Evolutionary conservation across 2,329 filamentous ascomycete genomes (phyloP), one percentile per base, ranked within the genome.

Genomic region (Nannizzia gypsea): DNA sequence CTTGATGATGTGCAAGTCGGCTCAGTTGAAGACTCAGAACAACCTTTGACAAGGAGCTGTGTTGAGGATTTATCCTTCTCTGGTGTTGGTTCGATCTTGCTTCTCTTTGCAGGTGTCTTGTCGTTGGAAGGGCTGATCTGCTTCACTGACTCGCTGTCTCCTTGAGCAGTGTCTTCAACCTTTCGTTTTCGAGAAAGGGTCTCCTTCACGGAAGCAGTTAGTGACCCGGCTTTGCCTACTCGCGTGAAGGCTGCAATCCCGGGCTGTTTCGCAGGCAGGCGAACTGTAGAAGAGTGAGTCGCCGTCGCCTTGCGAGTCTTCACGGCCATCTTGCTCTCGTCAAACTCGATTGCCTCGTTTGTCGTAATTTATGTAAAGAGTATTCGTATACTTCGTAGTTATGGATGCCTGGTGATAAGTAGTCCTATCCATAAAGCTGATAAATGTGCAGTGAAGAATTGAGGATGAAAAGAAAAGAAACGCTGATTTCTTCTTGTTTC

Each of bases 171-270:
- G 9, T 57, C 57, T 36, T 71, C 68, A 34, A 73, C 64, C 64
- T 74, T 75, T 56, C 70, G 69, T 62, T 76, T 76, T 54, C 72
- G 72, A 60, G 73, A 72, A 38, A 72, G 69, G 56, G 67, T 65
- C 36, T 69, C 64, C 28, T 70, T 65, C 58, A 65, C 59, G n/a
- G 63, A 61, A 28, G 63, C 42, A 20, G 62, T 54, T 58, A 66
- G 57, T 56, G 65, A 59, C 17, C 71, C 71, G 42, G 74, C 70
- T 64, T 79, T 78, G 52, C 73, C 74, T 60, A 77, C 67, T 64
- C 71, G 73, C 61, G 75, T 70, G 64, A 78, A 79, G 60, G 68
- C 69, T 64, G 73, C 72, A 54, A 79, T 75, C 66, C 71, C 78
- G 71, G 65, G 64, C 63, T 73, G 72, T 20, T 62, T 65, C 59